Evolutionary conservation across 1,284 basidiomycete species (phyloP).

Genomic region (Irpex sp.): DNA sequence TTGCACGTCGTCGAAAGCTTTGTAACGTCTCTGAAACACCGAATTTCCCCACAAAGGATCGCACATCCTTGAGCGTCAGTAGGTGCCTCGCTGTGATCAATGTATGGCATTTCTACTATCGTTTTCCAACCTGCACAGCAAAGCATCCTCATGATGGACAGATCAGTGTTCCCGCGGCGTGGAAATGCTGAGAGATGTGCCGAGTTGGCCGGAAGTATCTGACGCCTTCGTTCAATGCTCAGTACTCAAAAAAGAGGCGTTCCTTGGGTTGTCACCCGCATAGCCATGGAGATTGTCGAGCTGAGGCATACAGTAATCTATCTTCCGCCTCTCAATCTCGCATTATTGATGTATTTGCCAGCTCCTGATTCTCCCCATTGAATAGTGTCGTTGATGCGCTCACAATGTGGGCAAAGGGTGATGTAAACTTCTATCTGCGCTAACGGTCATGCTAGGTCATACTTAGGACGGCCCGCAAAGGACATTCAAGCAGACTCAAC

Average conservation of each 20-base stretch:
- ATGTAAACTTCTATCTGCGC: background rate
- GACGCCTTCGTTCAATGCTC: background rate
- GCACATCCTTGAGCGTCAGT: background rate
- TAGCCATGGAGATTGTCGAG: background rate
- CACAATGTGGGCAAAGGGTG: background rate
- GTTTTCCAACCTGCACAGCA: background rate
- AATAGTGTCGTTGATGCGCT: background rate
- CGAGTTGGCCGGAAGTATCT: background rate
- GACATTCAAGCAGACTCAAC: no score
- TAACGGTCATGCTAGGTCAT: no score
- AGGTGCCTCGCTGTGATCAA: background rate
- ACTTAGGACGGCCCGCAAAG: no score
- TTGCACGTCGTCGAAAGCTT: no score
- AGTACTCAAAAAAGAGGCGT: background rate
- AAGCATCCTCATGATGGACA: background rate
- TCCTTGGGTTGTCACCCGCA: background rate
- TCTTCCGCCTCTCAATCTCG: background rate
- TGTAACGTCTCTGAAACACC: background rate
- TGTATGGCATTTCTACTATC: background rate
- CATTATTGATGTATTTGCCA: no score
- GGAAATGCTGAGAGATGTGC: background rate
- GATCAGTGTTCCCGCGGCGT: background rate
- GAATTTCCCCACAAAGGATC: background rate
- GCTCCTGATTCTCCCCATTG: background rate
- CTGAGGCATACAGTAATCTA: background rate